These are phyloP conservation scores for Lactifluus piperatus DNA, from an alignment of 768 basidiomycete genomes.

Conservation along the genomic window DNA sequence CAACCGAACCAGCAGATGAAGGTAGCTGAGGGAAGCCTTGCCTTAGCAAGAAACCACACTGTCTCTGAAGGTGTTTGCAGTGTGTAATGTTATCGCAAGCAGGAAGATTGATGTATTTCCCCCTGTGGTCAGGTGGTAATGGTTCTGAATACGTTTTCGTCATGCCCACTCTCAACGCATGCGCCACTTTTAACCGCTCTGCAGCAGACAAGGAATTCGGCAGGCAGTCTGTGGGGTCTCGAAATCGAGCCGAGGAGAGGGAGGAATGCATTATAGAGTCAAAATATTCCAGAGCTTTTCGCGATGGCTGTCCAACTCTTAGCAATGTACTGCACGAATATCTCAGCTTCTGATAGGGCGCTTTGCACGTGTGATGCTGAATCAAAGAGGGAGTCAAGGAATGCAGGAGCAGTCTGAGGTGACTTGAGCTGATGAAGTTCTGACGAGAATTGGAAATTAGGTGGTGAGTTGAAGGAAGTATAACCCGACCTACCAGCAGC, in stretches of 20 bases:
- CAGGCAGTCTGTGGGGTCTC: neutral
- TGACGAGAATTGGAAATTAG: neutral
- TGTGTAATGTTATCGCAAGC: neutral
- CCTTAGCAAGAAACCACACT: too few relatives aligned
- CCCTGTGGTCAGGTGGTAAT: too few relatives aligned
- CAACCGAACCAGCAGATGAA: too few relatives aligned
- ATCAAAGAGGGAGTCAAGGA: conserved; percentile 58
- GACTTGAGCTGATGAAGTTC: conserved; percentile 81
- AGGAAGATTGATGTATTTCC: too few relatives aligned
- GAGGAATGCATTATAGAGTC: conserved; percentile 17
- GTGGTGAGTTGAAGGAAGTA: neutral
- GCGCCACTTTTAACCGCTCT: neutral
- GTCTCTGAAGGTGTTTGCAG: neutral
- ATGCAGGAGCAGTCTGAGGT: conserved; percentile 52
- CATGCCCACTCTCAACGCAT: neutral
- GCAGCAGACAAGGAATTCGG: neutral
- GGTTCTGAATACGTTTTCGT: too few relatives aligned
- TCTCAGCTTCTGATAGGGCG: conserved; percentile 41
- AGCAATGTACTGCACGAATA: conserved; percentile 52
- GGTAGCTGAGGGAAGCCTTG: too few relatives aligned
- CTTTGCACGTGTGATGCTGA: conserved; percentile 37
- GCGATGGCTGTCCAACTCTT: conserved; percentile 67
- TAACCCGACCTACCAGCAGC: conserved; percentile 45
- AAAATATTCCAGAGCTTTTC: conserved; percentile 53
- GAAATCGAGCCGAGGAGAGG: neutral